Conservation (phyloP, 345 rosid genomes). For the Trapa bicornis region DNA sequence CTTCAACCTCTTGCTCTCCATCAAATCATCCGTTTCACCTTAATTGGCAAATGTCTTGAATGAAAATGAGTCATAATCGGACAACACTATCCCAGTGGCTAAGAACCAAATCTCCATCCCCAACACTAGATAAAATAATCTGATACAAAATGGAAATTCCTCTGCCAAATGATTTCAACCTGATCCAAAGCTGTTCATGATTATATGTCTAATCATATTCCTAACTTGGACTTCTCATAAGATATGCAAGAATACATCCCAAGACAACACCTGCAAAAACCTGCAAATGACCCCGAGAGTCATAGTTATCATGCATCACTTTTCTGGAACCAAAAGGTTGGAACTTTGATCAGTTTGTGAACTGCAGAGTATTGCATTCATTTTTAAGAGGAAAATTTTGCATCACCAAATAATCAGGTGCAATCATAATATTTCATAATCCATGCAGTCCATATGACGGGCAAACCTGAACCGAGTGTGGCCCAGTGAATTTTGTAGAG, state of each 20-base stretch:
- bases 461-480: constrained; percentile 53
- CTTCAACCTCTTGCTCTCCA: too few species aligned
- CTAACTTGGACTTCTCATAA: constrained; percentile 28
- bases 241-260: constrained; percentile 35
- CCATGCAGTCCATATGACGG: neutral
- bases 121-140: neutral
- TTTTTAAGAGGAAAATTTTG: neutral
- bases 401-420: neutral
- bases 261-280: constrained; percentile 41
- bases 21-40: neutral
- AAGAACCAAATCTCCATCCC: neutral
- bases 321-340: neutral
- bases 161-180: neutral
- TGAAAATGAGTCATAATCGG: neutral
- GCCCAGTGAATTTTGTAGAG: constrained; percentile 49
- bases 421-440: neutral
- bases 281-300: constrained; percentile 18
- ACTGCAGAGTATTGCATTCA: neutral
- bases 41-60: neutral
- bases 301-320: neutral
- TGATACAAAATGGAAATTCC: neutral
- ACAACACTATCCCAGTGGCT: neutral
- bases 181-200: neutral
- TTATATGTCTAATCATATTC: neutral
- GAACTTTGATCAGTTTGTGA: neutral